These are phyloP conservation scores for Alternaria solani DNA, from an alignment of 2,329 filamentous ascomycete species.

Conservation along the genomic window DNA sequence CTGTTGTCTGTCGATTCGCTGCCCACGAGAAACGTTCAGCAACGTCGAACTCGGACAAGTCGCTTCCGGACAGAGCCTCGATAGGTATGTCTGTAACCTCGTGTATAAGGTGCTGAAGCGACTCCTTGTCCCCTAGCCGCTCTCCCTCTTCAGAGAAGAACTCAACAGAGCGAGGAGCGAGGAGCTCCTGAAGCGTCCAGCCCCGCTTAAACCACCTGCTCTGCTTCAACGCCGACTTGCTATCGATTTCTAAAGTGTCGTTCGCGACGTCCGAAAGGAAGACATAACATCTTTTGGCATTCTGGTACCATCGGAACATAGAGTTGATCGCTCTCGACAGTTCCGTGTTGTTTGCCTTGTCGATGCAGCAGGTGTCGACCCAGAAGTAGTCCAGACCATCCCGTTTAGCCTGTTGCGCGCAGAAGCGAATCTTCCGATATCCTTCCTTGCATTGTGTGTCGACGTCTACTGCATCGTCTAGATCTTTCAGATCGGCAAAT, in stretches of 20 bases:
- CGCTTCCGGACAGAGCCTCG: slow-evolving; percentile 11
- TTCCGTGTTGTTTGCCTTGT: too few species aligned
- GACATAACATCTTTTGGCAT: too few species aligned
- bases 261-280: too few species aligned
- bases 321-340: too few species aligned
- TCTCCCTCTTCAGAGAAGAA: slow-evolving; percentile 23
- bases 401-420: slow-evolving; percentile 17
- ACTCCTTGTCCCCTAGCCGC: slow-evolving; percentile 14
- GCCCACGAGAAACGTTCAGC: slow-evolving; percentile 31
- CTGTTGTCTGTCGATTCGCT: slow-evolving; percentile 28
- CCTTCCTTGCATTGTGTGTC: too few species aligned
- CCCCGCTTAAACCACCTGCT: too few species aligned
- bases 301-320: too few species aligned
- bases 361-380: too few species aligned
- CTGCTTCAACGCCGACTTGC: too few species aligned
- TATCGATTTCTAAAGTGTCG: too few species aligned
- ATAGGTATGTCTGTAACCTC: slow-evolving; percentile 18
- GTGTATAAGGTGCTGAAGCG: slow-evolving; percentile 7
- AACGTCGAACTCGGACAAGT: slow-evolving; percentile 17
- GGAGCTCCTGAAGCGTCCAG: slow-evolving; percentile 22
- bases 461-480: too few species aligned
- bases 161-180: slow-evolving; percentile 19
- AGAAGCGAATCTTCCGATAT: slow-evolving; percentile 24
- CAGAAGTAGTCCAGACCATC: slow-evolving; percentile 5
- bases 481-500: neutral